Percentiles rank a stretch among this genome's conserved stretches.
Conservation (phyloP, 257 asterid genomes). For the Przewalskia tangutica region DNA sequence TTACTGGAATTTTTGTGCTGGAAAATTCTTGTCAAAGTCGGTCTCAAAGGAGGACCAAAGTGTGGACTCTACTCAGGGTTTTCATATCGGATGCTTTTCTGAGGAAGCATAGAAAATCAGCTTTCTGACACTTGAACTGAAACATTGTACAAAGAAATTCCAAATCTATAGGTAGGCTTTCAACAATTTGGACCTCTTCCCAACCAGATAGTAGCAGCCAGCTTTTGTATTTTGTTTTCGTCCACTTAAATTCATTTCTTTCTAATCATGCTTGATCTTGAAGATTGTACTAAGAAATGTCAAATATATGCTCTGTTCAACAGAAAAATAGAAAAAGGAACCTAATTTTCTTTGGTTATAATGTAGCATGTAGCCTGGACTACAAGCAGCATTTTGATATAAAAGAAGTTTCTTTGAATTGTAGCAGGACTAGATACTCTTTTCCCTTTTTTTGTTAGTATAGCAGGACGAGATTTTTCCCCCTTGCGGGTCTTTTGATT, state of each 20-base stretch:
- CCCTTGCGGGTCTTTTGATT: too few relatives aligned
- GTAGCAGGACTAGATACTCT: not conserved
- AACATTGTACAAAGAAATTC: not conserved
- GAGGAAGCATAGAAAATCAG: conserved; percentile 29
- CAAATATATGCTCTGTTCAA: not conserved
- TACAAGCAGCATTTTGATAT: not conserved
- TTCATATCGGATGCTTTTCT: conserved; percentile 62
- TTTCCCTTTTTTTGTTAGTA: too few relatives aligned
- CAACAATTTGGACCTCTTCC: not conserved
- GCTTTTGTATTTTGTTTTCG: not conserved
- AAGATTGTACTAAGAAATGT: not conserved
- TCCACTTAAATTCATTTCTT: not conserved
- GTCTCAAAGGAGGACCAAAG: conserved; percentile 20
- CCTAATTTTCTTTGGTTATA: not conserved
- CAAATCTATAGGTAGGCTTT: not conserved
- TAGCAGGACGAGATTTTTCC: too few relatives aligned
- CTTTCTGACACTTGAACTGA: not conserved
- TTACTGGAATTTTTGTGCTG: conserved; percentile 36
- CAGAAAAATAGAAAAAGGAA: not conserved
- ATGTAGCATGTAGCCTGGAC: not conserved
- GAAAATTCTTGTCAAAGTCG: conserved; percentile 20
- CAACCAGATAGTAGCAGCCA: not conserved
- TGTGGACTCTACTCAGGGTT: conserved; percentile 32
- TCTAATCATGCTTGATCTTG: not conserved
- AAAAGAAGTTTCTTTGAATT: too few relatives aligned